Percentiles rank a stretch among this genome's conserved stretches.
Evolutionary conservation across 2,329 filamentous ascomycete species (phyloP).

Genomic region (Clarireedia monteithiana): DNA sequence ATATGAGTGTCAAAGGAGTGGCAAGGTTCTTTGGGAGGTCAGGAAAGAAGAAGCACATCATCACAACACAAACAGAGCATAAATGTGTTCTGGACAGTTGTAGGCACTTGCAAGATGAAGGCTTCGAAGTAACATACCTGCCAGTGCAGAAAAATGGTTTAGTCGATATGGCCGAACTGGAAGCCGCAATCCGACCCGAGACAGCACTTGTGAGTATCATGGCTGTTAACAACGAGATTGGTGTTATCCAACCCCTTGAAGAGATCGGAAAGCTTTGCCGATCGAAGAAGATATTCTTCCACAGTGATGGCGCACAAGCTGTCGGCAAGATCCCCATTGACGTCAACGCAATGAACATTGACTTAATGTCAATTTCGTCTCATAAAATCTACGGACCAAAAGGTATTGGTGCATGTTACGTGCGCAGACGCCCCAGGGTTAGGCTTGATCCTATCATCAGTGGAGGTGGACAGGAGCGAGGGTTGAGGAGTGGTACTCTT

Average conservation of each 20-base stretch:
- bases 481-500: constrained; percentile 86
- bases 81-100: constrained; percentile 98
- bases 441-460: constrained; percentile 93
- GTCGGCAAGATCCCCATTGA: constrained; percentile 98
- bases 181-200: constrained; percentile 83
- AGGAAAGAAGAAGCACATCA: constrained; percentile 97
- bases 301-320: constrained; percentile 92
- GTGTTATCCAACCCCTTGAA: constrained; percentile 93
- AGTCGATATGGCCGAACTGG: constrained; percentile 73
- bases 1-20: constrained; percentile 99
- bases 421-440: constrained; percentile 85
- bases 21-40: constrained; percentile 87
- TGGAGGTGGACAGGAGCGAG: constrained; percentile 92
- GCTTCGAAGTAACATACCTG: constrained; percentile 93
- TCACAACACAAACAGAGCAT: constrained; percentile 96
- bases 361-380: constrained; percentile 96
- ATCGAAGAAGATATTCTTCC: constrained; percentile 92
- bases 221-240: constrained; percentile 99
- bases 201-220: constrained; percentile 93
- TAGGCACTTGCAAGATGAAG: constrained; percentile 91
- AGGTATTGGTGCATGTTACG: constrained; percentile 93
- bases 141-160: constrained; percentile 84
- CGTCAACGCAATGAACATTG: constrained; percentile 96
- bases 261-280: constrained; percentile 91
- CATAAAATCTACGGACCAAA: constrained; percentile 99